These are phyloP conservation scores for Penicillium italicum DNA, from an alignment of 2,329 filamentous ascomycete genomes.

Conservation along the genomic window DNA sequence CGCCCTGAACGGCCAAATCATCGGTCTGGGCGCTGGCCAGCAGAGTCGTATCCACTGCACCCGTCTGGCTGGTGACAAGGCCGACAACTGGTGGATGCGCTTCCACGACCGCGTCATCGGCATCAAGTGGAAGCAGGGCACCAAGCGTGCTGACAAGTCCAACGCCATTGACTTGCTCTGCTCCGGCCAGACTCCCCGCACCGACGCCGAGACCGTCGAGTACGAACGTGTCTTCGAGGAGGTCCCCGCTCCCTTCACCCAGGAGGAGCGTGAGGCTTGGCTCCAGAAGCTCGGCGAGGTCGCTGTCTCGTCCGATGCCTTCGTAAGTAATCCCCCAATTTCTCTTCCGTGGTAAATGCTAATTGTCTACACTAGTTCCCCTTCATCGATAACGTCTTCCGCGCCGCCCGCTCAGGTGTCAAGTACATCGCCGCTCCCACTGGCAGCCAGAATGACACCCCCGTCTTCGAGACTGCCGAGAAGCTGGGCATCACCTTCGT, in stretches of 20 bases:
- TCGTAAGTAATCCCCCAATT: constrained; percentile 58
- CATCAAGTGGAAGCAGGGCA: constrained; percentile 96
- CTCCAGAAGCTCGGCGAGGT: constrained; percentile 71
- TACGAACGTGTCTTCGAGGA: constrained; percentile 90
- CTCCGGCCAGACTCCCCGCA: constrained; percentile 80
- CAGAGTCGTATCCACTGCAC: constrained; percentile 99
- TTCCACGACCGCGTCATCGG: constrained; percentile 86
- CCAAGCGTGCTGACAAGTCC: constrained; percentile 94
- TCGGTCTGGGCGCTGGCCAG: constrained; percentile 92
- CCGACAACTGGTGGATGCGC: constrained; percentile 99
- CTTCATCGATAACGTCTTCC: constrained; percentile 97
- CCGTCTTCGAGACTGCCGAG: constrained; percentile 74
- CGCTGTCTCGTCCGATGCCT: constrained; percentile 88
- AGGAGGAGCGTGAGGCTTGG: constrained; percentile 83
- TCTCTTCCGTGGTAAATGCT: neutral
- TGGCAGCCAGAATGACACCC: constrained; percentile 58
- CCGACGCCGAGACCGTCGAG: constrained; percentile 75
- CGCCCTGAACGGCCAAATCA: constrained; percentile 84
- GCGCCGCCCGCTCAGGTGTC: constrained; percentile 78
- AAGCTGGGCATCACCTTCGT: constrained; percentile 91
- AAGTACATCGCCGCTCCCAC: constrained; percentile 95
- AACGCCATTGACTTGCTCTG: constrained; percentile 96
- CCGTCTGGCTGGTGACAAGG: constrained; percentile 93
- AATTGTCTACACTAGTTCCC: constrained; percentile 64
- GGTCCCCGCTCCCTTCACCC: constrained; percentile 76